Conservation (phyloP, 2,329 filamentous ascomycete species). For the Talaromyces sp. region DNA sequence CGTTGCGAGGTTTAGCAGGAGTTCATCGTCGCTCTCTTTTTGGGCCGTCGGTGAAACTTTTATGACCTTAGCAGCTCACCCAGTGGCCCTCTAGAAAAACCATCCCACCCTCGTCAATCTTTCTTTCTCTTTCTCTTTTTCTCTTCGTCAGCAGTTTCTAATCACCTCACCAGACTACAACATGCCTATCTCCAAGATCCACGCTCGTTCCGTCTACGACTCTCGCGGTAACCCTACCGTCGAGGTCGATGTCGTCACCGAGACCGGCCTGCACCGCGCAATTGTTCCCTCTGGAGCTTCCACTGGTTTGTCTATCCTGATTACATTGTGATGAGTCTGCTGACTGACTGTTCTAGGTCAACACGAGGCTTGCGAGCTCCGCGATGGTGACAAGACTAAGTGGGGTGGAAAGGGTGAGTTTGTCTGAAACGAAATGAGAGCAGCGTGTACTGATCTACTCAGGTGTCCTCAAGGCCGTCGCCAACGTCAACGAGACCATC, state of each 20-base stretch:
- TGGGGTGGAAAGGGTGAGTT: conserved; percentile 75
- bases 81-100: conserved; percentile 16
- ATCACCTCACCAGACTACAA: conserved; percentile 35
- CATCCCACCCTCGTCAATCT: conserved; percentile 9
- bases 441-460: conserved; percentile 38
- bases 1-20: conserved; percentile 19
- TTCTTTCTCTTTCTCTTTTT: conserved; percentile 16
- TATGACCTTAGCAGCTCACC: conserved; percentile 32
- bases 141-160: background rate
- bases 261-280: conserved; percentile 93
- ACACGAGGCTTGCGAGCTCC: conserved; percentile 87
- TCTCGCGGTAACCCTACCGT: conserved; percentile 98
- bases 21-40: conserved; percentile 28
- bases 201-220: conserved; percentile 96
- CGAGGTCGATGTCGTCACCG: conserved; percentile 94
- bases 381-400: conserved; percentile 82
- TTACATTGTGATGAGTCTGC: background rate
- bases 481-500: conserved; percentile 80
- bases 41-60: conserved; percentile 40
- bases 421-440: conserved; percentile 50
- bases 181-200: conserved; percentile 89
- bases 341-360: conserved; percentile 57
- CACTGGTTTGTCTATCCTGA: conserved; percentile 63
- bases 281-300: conserved; percentile 97
- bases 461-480: conserved; percentile 73